phyloP scores from a whole-genome alignment of 2,329 filamentous ascomycete genomes.

The Scolecobasidium constrictum region DNA sequence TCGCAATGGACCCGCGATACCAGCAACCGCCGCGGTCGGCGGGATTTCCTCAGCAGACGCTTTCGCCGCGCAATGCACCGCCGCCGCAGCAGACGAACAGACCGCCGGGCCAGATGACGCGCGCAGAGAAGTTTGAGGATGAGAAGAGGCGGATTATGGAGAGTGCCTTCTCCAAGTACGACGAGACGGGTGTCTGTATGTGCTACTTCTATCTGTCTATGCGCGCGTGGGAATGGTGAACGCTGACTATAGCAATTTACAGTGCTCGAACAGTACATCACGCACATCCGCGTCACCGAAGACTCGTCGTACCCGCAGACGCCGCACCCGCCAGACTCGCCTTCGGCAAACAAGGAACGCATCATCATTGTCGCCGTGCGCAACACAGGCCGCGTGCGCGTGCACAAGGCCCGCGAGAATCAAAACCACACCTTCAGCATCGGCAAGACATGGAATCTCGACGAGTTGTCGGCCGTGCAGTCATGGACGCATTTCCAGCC shows the following conservation, averaged over 20 bases:
- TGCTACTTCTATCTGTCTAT: not conserved
- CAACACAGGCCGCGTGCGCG: conserved; percentile 81
- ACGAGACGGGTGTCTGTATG: conserved; percentile 72
- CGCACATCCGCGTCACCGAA: conserved; percentile 85
- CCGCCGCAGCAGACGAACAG: conserved; percentile 10
- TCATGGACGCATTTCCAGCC: conserved; percentile 59
- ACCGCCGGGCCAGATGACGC: conserved; percentile 21
- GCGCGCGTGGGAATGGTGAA: conserved; percentile 6
- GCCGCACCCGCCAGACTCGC: conserved; percentile 72
- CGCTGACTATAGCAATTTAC: conserved; percentile 10
- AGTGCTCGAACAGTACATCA: conserved; percentile 94
- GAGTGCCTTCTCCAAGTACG: conserved; percentile 86
- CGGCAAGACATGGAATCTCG: conserved; percentile 95
- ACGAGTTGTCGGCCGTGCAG: conserved; percentile 75
- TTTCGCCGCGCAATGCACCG: conserved; percentile 15
- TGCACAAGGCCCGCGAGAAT: conserved; percentile 97
- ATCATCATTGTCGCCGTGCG: conserved; percentile 89
- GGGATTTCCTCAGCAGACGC: conserved; percentile 3
- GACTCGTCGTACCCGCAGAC: conserved; percentile 72
- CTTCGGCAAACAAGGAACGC: conserved; percentile 62
- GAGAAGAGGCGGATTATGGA: conserved; percentile 92
- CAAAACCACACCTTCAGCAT: conserved; percentile 90
- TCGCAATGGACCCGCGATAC: conserved; percentile 25
- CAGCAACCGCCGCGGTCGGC: conserved; percentile 9
- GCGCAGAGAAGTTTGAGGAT: conserved; percentile 86